Base-by-base conservation (phyloP, 2,329 filamentous ascomycete genomes). In the Colletotrichum kahawae region DNA sequence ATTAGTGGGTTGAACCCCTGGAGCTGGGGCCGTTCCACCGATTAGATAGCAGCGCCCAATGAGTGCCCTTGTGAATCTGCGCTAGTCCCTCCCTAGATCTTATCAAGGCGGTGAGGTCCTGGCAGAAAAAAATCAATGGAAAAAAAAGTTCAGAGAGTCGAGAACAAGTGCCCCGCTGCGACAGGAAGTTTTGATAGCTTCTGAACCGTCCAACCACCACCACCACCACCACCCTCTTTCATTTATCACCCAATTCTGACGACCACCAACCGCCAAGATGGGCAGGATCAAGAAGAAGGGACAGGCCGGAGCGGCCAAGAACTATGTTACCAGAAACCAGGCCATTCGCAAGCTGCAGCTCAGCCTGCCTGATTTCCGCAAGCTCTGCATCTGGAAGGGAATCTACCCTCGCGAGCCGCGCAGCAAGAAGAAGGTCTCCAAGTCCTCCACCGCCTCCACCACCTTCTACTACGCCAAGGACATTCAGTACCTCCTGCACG, bases 311-410 rank as follows among this genome's bases (percentile, higher is more conserved):
- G 94, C 95, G 85, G 95, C 96, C 88, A 98, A 97, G 88, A 99
- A 99, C 91, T 99, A 96, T 89, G 95, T 99, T 81, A 99, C 97
- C 73, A 92, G 97, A 85, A 98, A 96, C 56, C 95, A 98, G 88
- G 97, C 97, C 60, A 95, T 99, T 81, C 95, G 96, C 85, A 99
- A 98, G 88, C 93, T 99, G 77, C 97, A 99, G 87, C 94, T 99
- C 86, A 98, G 95, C 82, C 92, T 99, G 71, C 95, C 96, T 79
- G 97, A 99, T 87, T 99, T 99, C 88, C 93, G 97, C 87, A 94
- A 98, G 87, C 91, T 99, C 83, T 99, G 97, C 88, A 99, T 99
- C 85, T 99, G 98, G 93, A 98, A 98, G 89, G 97, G 96, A 81
- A 98, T 99, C 84, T 99, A 98, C 87, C 97, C 97, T 78, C 94